These are phyloP conservation scores for Fusarium chlamydosporum DNA, from an alignment of 2,329 filamentous ascomycete species.

Conservation along the genomic window DNA sequence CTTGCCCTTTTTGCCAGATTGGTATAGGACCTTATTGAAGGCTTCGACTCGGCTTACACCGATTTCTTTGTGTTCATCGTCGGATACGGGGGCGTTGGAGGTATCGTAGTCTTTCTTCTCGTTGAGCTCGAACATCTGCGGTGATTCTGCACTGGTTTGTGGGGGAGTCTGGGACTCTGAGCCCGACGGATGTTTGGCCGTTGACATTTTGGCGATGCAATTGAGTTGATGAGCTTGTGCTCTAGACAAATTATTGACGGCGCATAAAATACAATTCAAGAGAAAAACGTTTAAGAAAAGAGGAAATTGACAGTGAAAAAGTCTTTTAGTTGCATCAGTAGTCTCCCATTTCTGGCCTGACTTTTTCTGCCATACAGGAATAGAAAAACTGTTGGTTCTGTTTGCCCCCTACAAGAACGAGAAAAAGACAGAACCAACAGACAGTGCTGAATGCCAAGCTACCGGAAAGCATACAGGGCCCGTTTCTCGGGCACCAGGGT, in stretches of 20 bases:
- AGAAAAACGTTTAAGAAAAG: neutral
- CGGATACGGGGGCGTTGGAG: constrained; percentile 25
- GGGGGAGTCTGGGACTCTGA: constrained; percentile 5
- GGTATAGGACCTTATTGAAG: constrained; percentile 59
- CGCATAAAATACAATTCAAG: neutral
- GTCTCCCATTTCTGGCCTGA: constrained; percentile 16
- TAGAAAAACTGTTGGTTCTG: constrained; percentile 4
- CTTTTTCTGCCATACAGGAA: constrained; percentile 9
- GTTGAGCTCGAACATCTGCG: constrained; percentile 25
- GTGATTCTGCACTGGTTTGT: neutral
- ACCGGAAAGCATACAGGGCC: constrained; percentile 6
- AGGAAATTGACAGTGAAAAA: neutral
- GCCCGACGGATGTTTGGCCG: constrained; percentile 17
- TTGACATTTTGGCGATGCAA: constrained; percentile 14
- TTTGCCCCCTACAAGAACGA: constrained; percentile 1
- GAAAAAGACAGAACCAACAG: constrained; percentile 20
- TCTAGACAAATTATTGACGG: neutral
- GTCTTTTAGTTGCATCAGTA: constrained; percentile 3
- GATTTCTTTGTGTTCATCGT: constrained; percentile 38
- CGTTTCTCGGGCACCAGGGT: constrained; percentile 21
- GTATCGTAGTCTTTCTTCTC: constrained; percentile 31
- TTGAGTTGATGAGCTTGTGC: constrained; percentile 5
- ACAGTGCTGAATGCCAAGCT: neutral
- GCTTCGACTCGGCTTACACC: constrained; percentile 57
- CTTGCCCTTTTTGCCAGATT: constrained; percentile 55